Conservation (phyloP, 176 grass and related monocot genomes). For the Neostapfia colusana region DNA sequence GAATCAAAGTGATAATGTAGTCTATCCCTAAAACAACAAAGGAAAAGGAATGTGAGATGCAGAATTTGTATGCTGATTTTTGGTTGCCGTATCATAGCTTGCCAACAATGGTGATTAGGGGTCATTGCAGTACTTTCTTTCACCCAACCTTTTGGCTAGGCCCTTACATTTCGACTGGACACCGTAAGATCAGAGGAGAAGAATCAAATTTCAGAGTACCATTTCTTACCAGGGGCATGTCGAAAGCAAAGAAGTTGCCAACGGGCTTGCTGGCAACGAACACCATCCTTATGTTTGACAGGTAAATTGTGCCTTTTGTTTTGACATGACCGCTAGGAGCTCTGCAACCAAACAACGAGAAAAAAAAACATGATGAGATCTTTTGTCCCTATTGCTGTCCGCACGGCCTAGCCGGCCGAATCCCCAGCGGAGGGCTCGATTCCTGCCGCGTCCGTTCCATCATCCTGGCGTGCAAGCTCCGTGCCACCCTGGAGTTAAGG, state of each 20-base stretch:
- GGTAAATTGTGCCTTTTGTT: conserved; percentile 87
- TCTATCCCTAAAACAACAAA: not conserved
- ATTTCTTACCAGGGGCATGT: conserved; percentile 82
- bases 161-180: not conserved
- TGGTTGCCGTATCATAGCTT: not conserved
- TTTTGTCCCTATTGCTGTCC: not conserved
- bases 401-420: not conserved
- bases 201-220: not conserved
- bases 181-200: not conserved
- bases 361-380: not conserved
- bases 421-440: not conserved
- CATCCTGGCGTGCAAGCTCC: not conserved
- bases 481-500: not conserved
- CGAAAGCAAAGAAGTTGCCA: conserved; percentile 85
- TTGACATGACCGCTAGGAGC: conserved; percentile 73
- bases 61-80: not conserved
- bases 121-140: not conserved
- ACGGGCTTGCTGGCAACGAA: conserved; percentile 86
- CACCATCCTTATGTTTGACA: conserved; percentile 93
- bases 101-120: not conserved
- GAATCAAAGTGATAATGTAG: not conserved
- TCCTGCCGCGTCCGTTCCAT: not conserved
- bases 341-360: conserved; percentile 39
- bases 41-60: no score
- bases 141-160: not conserved